These are phyloP conservation scores for Tuber aestivum DNA, from an alignment of 495 filamentous ascomycete species.

Conservation along the genomic window DNA sequence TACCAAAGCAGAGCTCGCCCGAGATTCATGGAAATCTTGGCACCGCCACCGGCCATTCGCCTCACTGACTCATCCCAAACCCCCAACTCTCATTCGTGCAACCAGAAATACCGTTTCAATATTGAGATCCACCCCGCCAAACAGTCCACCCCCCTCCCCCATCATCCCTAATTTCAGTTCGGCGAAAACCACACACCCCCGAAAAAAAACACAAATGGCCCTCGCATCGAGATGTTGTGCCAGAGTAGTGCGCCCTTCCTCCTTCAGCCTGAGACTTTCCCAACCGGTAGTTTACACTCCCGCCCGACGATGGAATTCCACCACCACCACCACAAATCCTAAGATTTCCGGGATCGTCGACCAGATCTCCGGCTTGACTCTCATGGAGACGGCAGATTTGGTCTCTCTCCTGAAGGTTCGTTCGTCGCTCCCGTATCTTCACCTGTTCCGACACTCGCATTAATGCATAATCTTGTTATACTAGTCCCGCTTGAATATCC, in stretches of 20 bases:
- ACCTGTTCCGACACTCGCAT: neutral
- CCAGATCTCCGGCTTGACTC: conserved; percentile 94
- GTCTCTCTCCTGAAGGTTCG: conserved; percentile 84
- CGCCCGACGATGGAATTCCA: conserved; percentile 64
- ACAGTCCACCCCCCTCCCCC: neutral
- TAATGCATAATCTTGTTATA: conserved; percentile 20
- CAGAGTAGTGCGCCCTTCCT: conserved; percentile 41
- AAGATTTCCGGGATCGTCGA: conserved; percentile 93
- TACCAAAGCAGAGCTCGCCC: neutral
- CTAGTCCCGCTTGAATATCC: conserved; percentile 92
- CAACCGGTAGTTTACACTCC: conserved; percentile 39
- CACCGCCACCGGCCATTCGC: neutral
- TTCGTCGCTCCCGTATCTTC: conserved; percentile 15
- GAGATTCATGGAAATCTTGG: neutral
- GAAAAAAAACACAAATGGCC: conserved; percentile 26
- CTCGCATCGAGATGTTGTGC: conserved; percentile 40
- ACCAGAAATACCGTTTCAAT: neutral
- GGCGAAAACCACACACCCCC: neutral
- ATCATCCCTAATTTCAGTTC: conserved; percentile 2
- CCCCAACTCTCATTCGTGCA: conserved; percentile 14
- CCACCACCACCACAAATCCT: conserved; percentile 59
- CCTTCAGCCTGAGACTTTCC: conserved; percentile 44
- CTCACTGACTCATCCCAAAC: conserved; percentile 29
- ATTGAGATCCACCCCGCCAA: conserved; percentile 2
- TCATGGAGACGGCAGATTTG: conserved; percentile 93